A percentile compares a stretch with the other conserved stretches of the same genome.
Conservation (phyloP, 2,329 filamentous ascomycete species). For the Endoconidiophora laricicola region DNA sequence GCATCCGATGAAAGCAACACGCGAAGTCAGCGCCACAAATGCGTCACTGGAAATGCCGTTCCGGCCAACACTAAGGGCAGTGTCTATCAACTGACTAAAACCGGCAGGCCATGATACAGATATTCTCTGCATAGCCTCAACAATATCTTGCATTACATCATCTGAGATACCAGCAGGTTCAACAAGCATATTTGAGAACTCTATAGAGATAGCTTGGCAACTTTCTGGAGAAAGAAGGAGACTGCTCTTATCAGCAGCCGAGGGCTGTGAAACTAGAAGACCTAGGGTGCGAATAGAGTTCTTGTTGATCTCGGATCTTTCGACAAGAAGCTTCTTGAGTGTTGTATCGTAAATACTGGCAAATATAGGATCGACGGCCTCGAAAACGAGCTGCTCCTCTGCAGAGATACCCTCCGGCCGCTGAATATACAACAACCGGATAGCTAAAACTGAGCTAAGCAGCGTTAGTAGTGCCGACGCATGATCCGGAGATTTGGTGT, state of each 20-base stretch:
- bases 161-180: slow-evolving; percentile 19
- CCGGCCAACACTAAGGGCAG: background rate
- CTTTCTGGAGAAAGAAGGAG: slow-evolving; percentile 21
- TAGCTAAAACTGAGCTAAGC: slow-evolving; percentile 33
- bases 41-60: slow-evolving; percentile 14
- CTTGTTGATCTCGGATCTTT: slow-evolving; percentile 26
- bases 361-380: slow-evolving; percentile 22
- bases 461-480: slow-evolving; percentile 35
- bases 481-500: slow-evolving; percentile 33
- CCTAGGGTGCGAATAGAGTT: slow-evolving; percentile 31
- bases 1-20: slow-evolving; percentile 33
- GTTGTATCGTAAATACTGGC: slow-evolving; percentile 23
- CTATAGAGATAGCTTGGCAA: slow-evolving; percentile 24
- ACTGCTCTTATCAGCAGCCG: slow-evolving; percentile 15
- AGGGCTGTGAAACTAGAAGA: slow-evolving; percentile 27
- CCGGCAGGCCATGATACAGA: slow-evolving; percentile 22
- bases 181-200: slow-evolving; percentile 17
- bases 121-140: slow-evolving; percentile 25
- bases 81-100: slow-evolving; percentile 18
- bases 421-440: slow-evolving; percentile 24
- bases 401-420: slow-evolving; percentile 17
- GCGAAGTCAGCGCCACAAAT: slow-evolving; percentile 24
- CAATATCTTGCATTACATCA: slow-evolving; percentile 26
- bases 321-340: slow-evolving; percentile 17
- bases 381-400: slow-evolving; percentile 24